phyloP scores from a whole-genome alignment of 257 asterid genomes.

The Eustoma russellianum region DNA sequence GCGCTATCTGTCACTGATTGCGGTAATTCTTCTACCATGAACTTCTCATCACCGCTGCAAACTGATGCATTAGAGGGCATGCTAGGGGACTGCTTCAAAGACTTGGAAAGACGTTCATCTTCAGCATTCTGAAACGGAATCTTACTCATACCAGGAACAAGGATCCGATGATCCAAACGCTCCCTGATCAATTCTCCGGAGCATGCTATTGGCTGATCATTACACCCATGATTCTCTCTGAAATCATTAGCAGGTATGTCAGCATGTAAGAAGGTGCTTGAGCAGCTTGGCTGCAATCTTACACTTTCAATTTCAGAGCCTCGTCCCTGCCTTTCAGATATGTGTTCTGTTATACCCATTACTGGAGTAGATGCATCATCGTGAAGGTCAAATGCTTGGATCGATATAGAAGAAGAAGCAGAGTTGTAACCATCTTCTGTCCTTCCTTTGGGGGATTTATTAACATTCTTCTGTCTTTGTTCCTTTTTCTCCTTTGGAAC shows the following conservation, averaged over 20 bases:
- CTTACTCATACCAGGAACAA: constrained; percentile 24
- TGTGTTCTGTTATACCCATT: constrained; percentile 25
- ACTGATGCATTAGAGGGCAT: constrained; percentile 17
- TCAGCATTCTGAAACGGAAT: constrained; percentile 17
- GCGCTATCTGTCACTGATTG: constrained; percentile 22
- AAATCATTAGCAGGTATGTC: constrained; percentile 28
- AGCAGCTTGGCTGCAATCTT: constrained; percentile 43
- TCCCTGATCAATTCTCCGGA: constrained; percentile 19
- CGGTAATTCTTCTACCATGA: constrained; percentile 35
- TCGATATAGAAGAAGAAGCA: constrained; percentile 61
- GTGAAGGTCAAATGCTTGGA: constrained; percentile 66
- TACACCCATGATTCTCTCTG: constrained; percentile 19
- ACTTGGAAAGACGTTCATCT: constrained; percentile 14
- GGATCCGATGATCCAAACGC: constrained; percentile 24
- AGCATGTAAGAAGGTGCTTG: constrained; percentile 50
- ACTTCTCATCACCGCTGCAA: constrained; percentile 37
- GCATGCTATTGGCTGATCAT: constrained; percentile 20
- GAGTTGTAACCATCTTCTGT: constrained; percentile 68
- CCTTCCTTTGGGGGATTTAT: constrained; percentile 33
- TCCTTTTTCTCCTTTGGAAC: constrained; percentile 27
- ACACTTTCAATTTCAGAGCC: constrained; percentile 24
- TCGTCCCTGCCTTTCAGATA: constrained; percentile 28
- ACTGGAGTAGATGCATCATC: constrained; percentile 48
- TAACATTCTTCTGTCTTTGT: constrained; percentile 29
- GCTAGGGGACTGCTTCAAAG: constrained; percentile 10